Conservation (phyloP, 345 rosid species). For the Salix brachista region DNA sequence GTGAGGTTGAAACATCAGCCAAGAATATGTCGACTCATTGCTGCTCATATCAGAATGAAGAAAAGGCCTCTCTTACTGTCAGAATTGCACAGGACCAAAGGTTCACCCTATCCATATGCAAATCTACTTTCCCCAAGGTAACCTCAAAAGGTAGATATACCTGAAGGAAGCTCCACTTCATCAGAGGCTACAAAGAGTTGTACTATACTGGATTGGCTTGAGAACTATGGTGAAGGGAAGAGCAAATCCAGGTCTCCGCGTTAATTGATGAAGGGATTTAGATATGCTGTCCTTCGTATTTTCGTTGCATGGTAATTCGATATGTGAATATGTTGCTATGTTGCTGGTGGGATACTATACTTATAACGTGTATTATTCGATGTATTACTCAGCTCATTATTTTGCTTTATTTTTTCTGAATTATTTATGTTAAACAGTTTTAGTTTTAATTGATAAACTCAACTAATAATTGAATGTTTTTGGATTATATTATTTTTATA, state of each 20-base stretch:
- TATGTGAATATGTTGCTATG: neutral
- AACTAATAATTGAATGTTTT: too few relatives aligned
- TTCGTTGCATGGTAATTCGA: neutral
- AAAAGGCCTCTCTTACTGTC: neutral
- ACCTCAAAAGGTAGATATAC: conserved; percentile 29
- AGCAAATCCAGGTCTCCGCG: neutral
- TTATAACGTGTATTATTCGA: too few relatives aligned
- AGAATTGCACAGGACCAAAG: conserved; percentile 1
- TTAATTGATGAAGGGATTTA: neutral
- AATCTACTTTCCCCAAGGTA: conserved; percentile 16
- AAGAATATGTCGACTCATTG: neutral
- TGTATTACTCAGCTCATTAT: too few relatives aligned
- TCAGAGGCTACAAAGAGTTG: conserved; percentile 26
- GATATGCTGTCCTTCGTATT: neutral
- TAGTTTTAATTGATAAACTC: too few relatives aligned
- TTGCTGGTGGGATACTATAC: too few relatives aligned
- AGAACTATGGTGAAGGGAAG: conserved; percentile 31
- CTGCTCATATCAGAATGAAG: neutral
- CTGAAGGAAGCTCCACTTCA: conserved; percentile 9
- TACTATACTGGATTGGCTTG: conserved; percentile 27
- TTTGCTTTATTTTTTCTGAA: too few relatives aligned
- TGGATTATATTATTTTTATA: too few relatives aligned
- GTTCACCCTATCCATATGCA: neutral
- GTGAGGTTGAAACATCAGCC: conserved; percentile 5
- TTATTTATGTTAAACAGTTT: too few relatives aligned